Evolutionary conservation across 1,284 basidiomycete genomes (phyloP).

Genomic region (Ganoderma multipileum): DNA sequence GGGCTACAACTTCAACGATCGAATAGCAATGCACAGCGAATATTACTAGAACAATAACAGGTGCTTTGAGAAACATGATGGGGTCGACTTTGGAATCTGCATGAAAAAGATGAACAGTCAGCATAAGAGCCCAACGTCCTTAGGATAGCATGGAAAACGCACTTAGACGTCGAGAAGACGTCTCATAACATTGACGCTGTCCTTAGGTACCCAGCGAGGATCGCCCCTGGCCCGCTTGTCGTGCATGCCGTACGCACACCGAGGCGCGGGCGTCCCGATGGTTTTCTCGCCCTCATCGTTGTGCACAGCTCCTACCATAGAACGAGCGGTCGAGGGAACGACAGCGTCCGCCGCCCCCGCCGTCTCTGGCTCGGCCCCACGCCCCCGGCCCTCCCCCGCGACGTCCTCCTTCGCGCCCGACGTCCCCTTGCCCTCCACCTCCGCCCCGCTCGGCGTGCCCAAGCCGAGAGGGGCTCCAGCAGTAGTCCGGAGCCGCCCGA

Average conservation of each 20-base stretch:
- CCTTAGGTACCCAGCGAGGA: slow-evolving; percentile 12
- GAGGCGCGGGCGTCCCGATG: slow-evolving; percentile 15
- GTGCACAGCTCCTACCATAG: slow-evolving; percentile 8
- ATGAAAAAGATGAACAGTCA: background rate
- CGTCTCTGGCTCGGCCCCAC: background rate
- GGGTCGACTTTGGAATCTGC: slow-evolving; percentile 19
- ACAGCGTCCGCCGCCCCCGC: slow-evolving; percentile 3
- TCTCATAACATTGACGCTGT: slow-evolving; percentile 24
- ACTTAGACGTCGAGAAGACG: slow-evolving; percentile 27
- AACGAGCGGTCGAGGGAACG: slow-evolving; percentile 5
- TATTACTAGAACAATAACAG: slow-evolving; percentile 19
- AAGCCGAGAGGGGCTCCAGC: slow-evolving; percentile 70
- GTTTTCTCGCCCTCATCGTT: slow-evolving; percentile 7
- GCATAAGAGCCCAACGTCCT: background rate
- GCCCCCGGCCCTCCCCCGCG: slow-evolving; percentile 6
- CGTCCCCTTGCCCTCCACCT: slow-evolving; percentile 49
- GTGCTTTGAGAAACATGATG: slow-evolving; percentile 21
- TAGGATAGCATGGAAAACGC: background rate
- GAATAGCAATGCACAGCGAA: slow-evolving; percentile 28
- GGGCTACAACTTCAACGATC: slow-evolving; percentile 18
- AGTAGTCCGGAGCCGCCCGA: slow-evolving; percentile 69
- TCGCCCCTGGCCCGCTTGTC: slow-evolving; percentile 5
- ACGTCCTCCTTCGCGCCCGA: slow-evolving; percentile 13
- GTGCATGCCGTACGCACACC: slow-evolving; percentile 9
- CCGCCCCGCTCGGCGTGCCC: slow-evolving; percentile 67